These are phyloP conservation scores for Pichia rugopelliculosa DNA, from an alignment of 805 yeast species.

Conservation along the genomic window DNA sequence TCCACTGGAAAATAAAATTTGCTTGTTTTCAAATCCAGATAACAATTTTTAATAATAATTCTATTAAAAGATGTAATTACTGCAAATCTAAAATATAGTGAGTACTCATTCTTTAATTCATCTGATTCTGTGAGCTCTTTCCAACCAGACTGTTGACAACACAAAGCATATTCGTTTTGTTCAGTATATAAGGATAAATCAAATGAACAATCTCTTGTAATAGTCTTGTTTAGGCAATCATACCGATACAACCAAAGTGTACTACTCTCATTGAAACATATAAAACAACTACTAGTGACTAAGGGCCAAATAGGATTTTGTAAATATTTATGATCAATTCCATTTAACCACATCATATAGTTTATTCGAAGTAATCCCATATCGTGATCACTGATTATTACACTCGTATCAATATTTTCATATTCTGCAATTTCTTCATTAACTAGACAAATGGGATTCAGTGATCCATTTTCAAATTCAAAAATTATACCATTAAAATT, in stretches of 20 bases:
- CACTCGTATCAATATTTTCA: conserved; percentile 4
- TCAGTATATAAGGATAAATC: not conserved
- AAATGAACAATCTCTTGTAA: conserved; percentile 4
- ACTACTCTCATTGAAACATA: conserved; percentile 12
- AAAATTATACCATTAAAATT: conserved; percentile 12
- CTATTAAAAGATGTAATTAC: conserved; percentile 11
- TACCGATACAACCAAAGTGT: conserved; percentile 8
- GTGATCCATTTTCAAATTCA: conserved; percentile 7
- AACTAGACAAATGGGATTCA: conserved; percentile 3
- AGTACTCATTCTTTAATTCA: not conserved
- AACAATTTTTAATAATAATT: conserved; percentile 2
- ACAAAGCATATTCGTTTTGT: conserved; percentile 11
- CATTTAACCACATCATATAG: conserved; percentile 9
- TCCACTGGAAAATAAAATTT: not conserved
- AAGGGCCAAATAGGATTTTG: conserved; percentile 12
- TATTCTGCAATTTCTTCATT: conserved; percentile 5
- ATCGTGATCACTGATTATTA: conserved; percentile 1
- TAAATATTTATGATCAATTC: conserved; percentile 3
- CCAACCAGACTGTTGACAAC: conserved; percentile 13
- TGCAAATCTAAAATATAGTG: conserved; percentile 2
- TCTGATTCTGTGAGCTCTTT: not conserved
- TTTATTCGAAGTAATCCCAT: not conserved
- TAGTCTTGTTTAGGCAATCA: not conserved
- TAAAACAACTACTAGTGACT: conserved; percentile 6
- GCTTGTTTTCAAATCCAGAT: not conserved